Percentiles rank a stretch among this genome's conserved stretches.
These are phyloP conservation scores for Volvariella volvacea DNA, from an alignment of 1,284 basidiomycete genomes.

Conservation along the genomic window DNA sequence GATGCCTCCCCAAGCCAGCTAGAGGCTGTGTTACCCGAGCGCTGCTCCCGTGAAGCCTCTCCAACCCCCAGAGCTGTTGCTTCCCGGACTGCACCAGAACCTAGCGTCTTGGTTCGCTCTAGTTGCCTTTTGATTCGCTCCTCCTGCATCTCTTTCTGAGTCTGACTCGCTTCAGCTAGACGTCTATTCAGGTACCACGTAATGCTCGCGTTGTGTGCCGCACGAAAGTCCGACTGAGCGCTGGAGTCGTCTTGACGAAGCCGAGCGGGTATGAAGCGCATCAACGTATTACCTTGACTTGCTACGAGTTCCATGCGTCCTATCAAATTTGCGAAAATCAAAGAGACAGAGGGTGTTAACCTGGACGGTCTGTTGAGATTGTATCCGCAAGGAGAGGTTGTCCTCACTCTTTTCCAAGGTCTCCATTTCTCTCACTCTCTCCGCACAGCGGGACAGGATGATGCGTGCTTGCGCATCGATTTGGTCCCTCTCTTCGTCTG, in stretches of 20 bases:
- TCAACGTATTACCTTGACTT: constrained; percentile 52
- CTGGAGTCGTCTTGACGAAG: constrained; percentile 54
- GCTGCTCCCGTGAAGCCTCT: constrained; percentile 13
- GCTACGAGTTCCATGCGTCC: constrained; percentile 62
- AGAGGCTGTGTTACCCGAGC: constrained; percentile 19
- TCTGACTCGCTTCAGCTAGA: constrained; percentile 71
- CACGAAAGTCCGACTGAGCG: constrained; percentile 61
- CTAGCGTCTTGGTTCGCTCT: constrained; percentile 74
- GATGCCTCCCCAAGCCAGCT: constrained; percentile 65
- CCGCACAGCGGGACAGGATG: constrained; percentile 75
- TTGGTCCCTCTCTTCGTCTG: constrained; percentile 84
- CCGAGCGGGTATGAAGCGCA: constrained; percentile 59
- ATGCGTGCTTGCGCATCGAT: constrained; percentile 85
- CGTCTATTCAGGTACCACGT: constrained; percentile 81
- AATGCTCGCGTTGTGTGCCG: constrained; percentile 78
- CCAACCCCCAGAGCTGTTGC: constrained; percentile 34
- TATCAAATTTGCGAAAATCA: constrained; percentile 21
- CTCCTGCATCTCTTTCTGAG: constrained; percentile 83
- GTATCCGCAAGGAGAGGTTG: constrained; percentile 5
- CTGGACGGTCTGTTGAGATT: too few species aligned
- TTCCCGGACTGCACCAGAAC: constrained; percentile 61
- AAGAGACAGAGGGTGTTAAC: constrained; percentile 8
- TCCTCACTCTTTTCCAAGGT: constrained; percentile 74
- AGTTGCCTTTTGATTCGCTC: constrained; percentile 77
- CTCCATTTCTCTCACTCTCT: constrained; percentile 83